These are phyloP conservation scores for Cryoendolithus antarcticus DNA, from an alignment of 2,329 filamentous ascomycete genomes.

Conservation along the genomic window DNA sequence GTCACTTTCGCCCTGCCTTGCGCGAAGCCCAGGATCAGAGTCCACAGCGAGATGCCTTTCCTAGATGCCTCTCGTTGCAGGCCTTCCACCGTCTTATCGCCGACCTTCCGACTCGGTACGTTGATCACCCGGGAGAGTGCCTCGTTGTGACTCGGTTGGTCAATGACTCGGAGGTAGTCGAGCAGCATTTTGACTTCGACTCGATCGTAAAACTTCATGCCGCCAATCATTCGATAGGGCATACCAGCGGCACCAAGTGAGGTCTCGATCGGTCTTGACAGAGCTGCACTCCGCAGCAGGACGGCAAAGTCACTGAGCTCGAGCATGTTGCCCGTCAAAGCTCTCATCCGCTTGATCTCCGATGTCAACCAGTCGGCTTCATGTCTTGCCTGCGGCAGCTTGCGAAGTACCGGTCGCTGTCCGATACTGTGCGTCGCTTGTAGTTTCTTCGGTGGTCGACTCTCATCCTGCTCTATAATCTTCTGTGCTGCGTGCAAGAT, in stretches of 20 bases:
- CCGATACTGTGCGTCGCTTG: slow-evolving; percentile 70
- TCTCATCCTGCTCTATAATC: slow-evolving; percentile 81
- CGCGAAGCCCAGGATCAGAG: slow-evolving; percentile 48
- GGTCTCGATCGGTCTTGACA: slow-evolving; percentile 78
- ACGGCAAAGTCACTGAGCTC: slow-evolving; percentile 70
- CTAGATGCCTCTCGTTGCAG: slow-evolving; percentile 66
- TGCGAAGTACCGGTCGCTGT: slow-evolving; percentile 67
- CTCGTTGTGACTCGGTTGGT: slow-evolving; percentile 78
- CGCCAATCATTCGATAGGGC: slow-evolving; percentile 85
- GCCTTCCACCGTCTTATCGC: slow-evolving; percentile 62
- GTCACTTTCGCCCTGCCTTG: slow-evolving; percentile 40
- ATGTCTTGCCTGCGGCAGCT: slow-evolving; percentile 52
- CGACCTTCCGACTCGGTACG: slow-evolving; percentile 66
- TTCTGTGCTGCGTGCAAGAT: slow-evolving; percentile 70
- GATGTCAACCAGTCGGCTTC: slow-evolving; percentile 84
- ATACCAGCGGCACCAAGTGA: slow-evolving; percentile 70
- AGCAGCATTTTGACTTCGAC: slow-evolving; percentile 76
- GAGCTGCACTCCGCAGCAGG: slow-evolving; percentile 66
- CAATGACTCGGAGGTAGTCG: slow-evolving; percentile 77
- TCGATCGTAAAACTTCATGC: slow-evolving; percentile 82
- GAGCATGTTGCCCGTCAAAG: slow-evolving; percentile 62
- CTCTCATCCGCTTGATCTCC: slow-evolving; percentile 60
- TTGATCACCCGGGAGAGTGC: slow-evolving; percentile 76
- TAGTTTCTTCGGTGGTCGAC: slow-evolving; percentile 66
- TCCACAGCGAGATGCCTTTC: slow-evolving; percentile 61